phyloP scores from a whole-genome alignment of 192 early-diverging fungal species.

The Entomortierella beljakovae region DNA sequence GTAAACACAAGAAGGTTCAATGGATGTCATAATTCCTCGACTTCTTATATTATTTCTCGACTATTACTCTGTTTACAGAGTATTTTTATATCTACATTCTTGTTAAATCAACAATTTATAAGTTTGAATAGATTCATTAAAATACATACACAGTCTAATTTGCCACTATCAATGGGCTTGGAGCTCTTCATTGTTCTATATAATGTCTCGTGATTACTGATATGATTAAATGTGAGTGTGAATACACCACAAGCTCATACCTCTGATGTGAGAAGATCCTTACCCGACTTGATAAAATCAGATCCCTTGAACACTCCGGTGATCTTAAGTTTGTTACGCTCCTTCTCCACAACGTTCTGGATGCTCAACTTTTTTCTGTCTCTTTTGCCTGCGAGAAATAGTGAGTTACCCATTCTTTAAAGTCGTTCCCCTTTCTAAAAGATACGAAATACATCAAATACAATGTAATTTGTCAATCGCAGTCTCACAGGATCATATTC shows the following conservation, averaged over 20 bases:
- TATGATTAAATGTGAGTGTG: too few relatives aligned
- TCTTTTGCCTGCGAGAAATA: constrained; percentile 17
- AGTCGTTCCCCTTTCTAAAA: constrained; percentile 7
- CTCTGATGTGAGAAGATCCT: constrained; percentile 15
- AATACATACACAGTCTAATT: too few relatives aligned
- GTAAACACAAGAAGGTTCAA: too few relatives aligned
- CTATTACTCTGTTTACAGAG: too few relatives aligned
- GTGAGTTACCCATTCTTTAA: constrained; percentile 17
- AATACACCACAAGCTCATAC: not conserved
- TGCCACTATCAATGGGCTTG: too few relatives aligned
- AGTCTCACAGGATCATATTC: constrained; percentile 1
- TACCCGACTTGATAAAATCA: constrained; percentile 14
- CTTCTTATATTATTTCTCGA: too few relatives aligned
- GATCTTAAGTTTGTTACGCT: constrained; percentile 17
- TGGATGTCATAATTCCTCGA: too few relatives aligned
- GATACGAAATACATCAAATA: constrained; percentile 8
- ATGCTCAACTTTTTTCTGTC: constrained; percentile 25
- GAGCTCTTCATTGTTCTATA: too few relatives aligned
- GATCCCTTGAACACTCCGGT: constrained; percentile 25
- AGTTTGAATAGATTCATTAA: too few relatives aligned
- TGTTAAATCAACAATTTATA: too few relatives aligned
- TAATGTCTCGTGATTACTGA: too few relatives aligned
- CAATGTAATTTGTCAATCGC: constrained; percentile 9
- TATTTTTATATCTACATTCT: too few relatives aligned
- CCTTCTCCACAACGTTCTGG: constrained; percentile 24